Evolutionary conservation across 352 stramenopile genomes (phyloP).

Genomic region (Phytophthora cactorum): DNA sequence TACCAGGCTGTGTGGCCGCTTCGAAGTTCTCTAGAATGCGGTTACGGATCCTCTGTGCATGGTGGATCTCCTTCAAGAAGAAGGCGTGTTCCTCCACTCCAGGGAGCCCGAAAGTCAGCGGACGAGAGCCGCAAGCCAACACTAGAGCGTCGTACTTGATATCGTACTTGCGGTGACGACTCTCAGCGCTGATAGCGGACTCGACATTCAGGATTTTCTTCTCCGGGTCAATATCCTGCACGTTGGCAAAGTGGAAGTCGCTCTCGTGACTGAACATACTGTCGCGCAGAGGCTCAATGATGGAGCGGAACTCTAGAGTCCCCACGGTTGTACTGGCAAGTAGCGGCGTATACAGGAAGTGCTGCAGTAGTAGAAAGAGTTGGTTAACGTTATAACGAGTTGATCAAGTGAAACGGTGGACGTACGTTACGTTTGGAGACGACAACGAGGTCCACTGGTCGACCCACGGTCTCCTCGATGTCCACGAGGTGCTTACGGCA

Average conservation of each 20-base stretch:
- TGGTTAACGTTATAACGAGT: background rate
- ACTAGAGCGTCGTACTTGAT: conserved; percentile 96
- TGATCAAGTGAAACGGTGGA: conserved; percentile 1
- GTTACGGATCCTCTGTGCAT: conserved; percentile 90
- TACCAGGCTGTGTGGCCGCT: conserved; percentile 87
- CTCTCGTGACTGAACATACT: conserved; percentile 72
- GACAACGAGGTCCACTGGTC: conserved; percentile 74
- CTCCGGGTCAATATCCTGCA: conserved; percentile 79
- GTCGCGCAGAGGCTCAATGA: conserved; percentile 96
- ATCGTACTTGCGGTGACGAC: conserved; percentile 54
- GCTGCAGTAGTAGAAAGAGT: conserved; percentile 45
- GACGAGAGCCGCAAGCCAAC: conserved; percentile 92
- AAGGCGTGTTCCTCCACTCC: conserved; percentile 94
- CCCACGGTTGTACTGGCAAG: conserved; percentile 94
- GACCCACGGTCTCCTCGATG: conserved; percentile 64
- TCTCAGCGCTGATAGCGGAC: conserved; percentile 53
- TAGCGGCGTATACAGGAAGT: conserved; percentile 99
- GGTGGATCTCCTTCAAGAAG: conserved; percentile 97
- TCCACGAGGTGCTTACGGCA: conserved; percentile 80
- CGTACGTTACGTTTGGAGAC: conserved; percentile 84
- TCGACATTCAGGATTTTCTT: conserved; percentile 78
- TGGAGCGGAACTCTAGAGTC: conserved; percentile 97
- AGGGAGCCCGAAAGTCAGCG: conserved; percentile 94
- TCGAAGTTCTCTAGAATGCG: conserved; percentile 95
- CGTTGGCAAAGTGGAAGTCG: conserved; percentile 78